Conservation (phyloP, 345 rosid species). For the Syzygium aromaticum region DNA sequence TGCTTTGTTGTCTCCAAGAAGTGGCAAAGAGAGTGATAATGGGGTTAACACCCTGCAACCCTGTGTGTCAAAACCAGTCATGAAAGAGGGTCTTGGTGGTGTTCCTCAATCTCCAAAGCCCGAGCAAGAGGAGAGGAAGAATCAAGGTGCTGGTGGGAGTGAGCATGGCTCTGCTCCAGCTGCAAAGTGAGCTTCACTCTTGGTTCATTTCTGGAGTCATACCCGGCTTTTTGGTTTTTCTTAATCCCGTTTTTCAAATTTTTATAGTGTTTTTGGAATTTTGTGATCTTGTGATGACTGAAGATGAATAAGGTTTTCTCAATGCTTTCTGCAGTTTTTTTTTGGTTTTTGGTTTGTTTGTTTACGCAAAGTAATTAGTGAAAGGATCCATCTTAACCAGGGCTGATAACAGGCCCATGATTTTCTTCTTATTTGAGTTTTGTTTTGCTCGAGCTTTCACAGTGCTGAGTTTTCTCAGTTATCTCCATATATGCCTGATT, state of each 20-base stretch:
- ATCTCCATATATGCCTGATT: not conserved
- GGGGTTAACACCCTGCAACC: slow-evolving; percentile 14
- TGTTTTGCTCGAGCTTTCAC: not conserved
- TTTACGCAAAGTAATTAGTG: not conserved
- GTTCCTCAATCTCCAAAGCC: slow-evolving; percentile 17
- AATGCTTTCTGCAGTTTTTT: not conserved
- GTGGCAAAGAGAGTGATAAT: slow-evolving; percentile 3
- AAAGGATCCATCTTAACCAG: not conserved
- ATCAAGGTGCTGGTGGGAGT: slow-evolving; percentile 10
- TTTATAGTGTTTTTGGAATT: not conserved
- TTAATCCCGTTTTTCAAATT: not conserved
- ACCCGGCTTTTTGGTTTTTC: not conserved
- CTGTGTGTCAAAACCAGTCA: slow-evolving; percentile 4
- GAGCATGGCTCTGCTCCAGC: slow-evolving; percentile 42
- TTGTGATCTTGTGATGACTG: not conserved
- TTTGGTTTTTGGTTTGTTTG: not conserved
- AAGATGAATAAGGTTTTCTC: not conserved
- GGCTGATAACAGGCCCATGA: not conserved
- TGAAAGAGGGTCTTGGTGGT: slow-evolving; percentile 19
- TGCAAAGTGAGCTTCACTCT: slow-evolving; percentile 36
- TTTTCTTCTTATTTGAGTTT: not conserved
- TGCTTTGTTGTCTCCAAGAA: slow-evolving; percentile 31
- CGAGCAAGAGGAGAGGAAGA: slow-evolving; percentile 26
- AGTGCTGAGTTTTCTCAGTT: not conserved
- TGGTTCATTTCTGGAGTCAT: not conserved